Base-by-base conservation (phyloP, 1,139 yeast genomes). In the Geotrichum klebahnii region DNA sequence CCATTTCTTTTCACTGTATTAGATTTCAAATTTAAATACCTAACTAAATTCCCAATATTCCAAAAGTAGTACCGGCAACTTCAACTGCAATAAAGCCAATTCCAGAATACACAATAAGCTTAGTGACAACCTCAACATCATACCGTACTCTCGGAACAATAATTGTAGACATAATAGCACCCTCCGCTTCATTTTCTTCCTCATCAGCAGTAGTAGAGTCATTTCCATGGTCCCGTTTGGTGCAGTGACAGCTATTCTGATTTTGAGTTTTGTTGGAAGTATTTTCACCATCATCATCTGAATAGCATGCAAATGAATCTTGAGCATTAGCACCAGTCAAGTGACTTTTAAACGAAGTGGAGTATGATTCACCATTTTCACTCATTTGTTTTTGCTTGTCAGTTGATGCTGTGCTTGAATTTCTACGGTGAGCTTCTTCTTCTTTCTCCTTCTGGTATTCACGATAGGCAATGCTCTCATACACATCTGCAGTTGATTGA, bases 21-120 rank as follows among this genome's bases (percentile, higher is more conserved):
- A 22, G n/a, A 19, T 5, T 37, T 22, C 19, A 9, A 2, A 16
- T 12, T 26, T 40, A 9, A 10, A n/a, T n/a, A 12, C 19, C 12
- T 12, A 16, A 9, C 44, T 43, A 52, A 14, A 55, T 54, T n/a
- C 50, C 50, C 34, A 51, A 29, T 6, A 42, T 16, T 22, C 47
- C 49, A 46, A 59, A 63, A 6, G 58, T 31, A 3, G 53, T 31
- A 17, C 59, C 61, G 19, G 59, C 55, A 17, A 55, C 40, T 43
- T 54, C 59, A n/a, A 54, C 47, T 2, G 61, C 57, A 22, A 63
- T 55, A 28, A 69, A 59, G 0, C 87, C 73, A 26, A 87, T 78
- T 0, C 95, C 95, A 2, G 84, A 80, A 65, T 88, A 88, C 1
- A 86, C 84, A 17, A 82, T 70, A 53, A 85, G 65, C 60, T 90